Percentiles rank a stretch among this genome's conserved stretches.
These are phyloP conservation scores for Claviceps capensis DNA, from an alignment of 2,329 filamentous ascomycete genomes.

Conservation along the genomic window DNA sequence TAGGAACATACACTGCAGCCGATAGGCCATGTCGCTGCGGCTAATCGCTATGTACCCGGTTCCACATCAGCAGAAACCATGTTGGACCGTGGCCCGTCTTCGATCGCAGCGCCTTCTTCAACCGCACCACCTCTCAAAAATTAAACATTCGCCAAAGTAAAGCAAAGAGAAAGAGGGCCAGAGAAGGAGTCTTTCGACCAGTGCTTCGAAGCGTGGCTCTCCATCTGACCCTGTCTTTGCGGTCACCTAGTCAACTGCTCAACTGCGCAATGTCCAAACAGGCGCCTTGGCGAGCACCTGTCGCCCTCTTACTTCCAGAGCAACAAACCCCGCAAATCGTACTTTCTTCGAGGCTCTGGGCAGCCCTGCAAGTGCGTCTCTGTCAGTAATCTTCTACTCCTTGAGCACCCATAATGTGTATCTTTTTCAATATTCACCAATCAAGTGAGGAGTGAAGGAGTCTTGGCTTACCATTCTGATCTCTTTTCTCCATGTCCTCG, in stretches of 20 bases:
- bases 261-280: conserved; percentile 44
- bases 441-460: background rate
- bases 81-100: too few relatives aligned
- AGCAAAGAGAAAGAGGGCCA: background rate
- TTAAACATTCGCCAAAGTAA: background rate
- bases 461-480: conserved; percentile 27
- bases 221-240: background rate
- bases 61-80: too few relatives aligned
- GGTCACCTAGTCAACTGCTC: background rate
- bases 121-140: background rate
- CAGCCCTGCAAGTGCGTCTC: conserved; percentile 19
- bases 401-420: background rate
- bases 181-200: background rate
- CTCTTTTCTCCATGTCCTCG: conserved; percentile 23
- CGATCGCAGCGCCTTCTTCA: too few relatives aligned
- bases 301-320: conserved; percentile 60
- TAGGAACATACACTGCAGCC: too few relatives aligned
- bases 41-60: too few relatives aligned
- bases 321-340: conserved; percentile 62
- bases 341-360: conserved; percentile 42
- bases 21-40: too few relatives aligned
- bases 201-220: background rate
- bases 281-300: conserved; percentile 66
- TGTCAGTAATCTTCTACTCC: conserved; percentile 24
- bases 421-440: background rate